phyloP scores from a whole-genome alignment of 192 early-diverging fungal species.

The Coemansia sp. region DNA sequence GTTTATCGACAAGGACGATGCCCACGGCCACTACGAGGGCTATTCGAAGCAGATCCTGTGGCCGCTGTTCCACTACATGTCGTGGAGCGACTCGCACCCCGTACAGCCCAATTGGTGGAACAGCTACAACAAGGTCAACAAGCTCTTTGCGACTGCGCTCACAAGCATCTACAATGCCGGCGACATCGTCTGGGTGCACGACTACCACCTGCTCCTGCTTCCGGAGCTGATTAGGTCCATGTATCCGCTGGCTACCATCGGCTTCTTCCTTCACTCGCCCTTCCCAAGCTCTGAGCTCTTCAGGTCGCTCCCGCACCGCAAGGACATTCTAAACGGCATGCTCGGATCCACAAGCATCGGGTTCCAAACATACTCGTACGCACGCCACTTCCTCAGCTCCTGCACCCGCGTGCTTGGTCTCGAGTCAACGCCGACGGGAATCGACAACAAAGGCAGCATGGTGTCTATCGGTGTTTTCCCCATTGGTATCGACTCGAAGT shows the following conservation, averaged over 20 bases:
- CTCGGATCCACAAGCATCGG: constrained; percentile 91
- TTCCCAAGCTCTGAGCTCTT: constrained; percentile 96
- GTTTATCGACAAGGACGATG: constrained; percentile 68
- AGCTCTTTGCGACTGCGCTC: constrained; percentile 72
- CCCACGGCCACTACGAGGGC: constrained; percentile 90
- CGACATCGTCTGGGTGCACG: constrained; percentile 82
- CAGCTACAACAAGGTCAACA: constrained; percentile 80
- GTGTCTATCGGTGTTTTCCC: constrained; percentile 90
- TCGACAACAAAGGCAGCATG: constrained; percentile 74
- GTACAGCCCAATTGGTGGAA: constrained; percentile 68
- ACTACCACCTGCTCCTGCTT: constrained; percentile 93
- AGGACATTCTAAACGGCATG: constrained; percentile 81
- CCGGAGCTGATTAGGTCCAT: constrained; percentile 80
- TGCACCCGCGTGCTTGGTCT: constrained; percentile 93
- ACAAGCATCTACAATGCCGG: constrained; percentile 75
- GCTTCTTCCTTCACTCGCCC: constrained; percentile 93
- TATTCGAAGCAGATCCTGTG: constrained; percentile 97
- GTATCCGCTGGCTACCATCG: constrained; percentile 79
- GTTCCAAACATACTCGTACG: constrained; percentile 96
- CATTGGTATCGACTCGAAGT: constrained; percentile 91
- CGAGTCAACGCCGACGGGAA: constrained; percentile 86
- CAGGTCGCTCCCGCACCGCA: constrained; percentile 79
- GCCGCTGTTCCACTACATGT: constrained; percentile 94
- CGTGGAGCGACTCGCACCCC: constrained; percentile 75
- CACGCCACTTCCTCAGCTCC: constrained; percentile 86